Evolutionary conservation across 768 basidiomycete genomes (phyloP), one percentile per base, ranked within the genome.

Genomic region (Chalciporus pseudorubinellus): DNA sequence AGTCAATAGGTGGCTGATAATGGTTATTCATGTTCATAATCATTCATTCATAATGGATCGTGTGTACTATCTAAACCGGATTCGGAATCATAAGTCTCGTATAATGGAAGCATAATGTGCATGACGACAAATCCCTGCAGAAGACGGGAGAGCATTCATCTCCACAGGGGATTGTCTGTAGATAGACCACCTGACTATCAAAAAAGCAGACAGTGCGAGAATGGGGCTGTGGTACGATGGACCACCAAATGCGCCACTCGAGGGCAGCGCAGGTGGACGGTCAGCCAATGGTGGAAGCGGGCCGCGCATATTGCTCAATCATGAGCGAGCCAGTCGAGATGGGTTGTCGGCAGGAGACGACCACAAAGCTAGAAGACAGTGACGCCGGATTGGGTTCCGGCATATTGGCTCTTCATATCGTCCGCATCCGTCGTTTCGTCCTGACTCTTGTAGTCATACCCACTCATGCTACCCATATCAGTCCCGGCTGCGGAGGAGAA

Each of bases 341-440:
- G 40, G 28, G 41, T 46, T 39, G 51, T 57, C 39, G 33, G 40
- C 43, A 7, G n/a, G 6, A 16, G 4, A 46, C 33, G 36, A 34
- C 12, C 20, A 44, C 41, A 42, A 39, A 42, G 24, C 74, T 80
- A 93, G 71, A 89, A 93, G 57, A 89, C 89, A 34, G 91, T 93
- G 56, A 93, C 79, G 40, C 91, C 90, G 43, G 84, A 82, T 65
- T 92, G 91, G 14, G 89, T 92, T 22, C 87, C 88, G 8, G 88
- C 75, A 66, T 93, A 93, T 70, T 94, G 91, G 50, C 84, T 87
- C 74, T 92, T 89, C 79, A 92, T 82, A 66, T 94, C 91, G 65
- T 93, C 91, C 64, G 83, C 66, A 64, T 92, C 91, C 26, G 74
- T 78, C 39, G 78, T 77, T 52, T 89, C 91, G 63, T 92, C 92